Percentiles rank a stretch among this genome's conserved stretches.
These are phyloP conservation scores for Trifolium dubium DNA, from an alignment of 306 rosid genomes.

Conservation along the genomic window DNA sequence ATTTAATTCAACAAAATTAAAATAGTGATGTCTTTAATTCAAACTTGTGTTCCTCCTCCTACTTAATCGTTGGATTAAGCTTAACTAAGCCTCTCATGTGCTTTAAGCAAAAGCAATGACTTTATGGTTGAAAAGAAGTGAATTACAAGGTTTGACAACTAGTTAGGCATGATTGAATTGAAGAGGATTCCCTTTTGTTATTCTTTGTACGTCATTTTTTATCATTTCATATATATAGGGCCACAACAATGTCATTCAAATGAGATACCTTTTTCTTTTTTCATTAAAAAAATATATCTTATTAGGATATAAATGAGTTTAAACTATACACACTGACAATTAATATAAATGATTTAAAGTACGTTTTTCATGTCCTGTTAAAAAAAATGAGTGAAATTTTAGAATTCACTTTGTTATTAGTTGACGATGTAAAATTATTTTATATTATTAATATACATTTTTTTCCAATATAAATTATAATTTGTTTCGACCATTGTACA, in stretches of 20 bases:
- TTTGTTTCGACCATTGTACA: too few relatives aligned
- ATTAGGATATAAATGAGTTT: too few relatives aligned
- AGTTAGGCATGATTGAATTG: conserved; percentile 39
- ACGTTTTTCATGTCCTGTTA: too few relatives aligned
- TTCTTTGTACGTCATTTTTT: conserved; percentile 44
- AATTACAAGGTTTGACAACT: conserved; percentile 43
- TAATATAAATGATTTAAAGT: too few relatives aligned
- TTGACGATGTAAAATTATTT: too few relatives aligned
- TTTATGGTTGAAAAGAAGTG: conserved; percentile 54
- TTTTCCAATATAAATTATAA: too few relatives aligned
- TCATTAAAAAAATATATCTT: too few relatives aligned
- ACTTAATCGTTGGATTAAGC: conserved; percentile 37
- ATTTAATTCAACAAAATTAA: conserved; percentile 33
- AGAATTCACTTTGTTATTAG: too few relatives aligned
- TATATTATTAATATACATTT: too few relatives aligned
- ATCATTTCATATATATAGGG: not conserved
- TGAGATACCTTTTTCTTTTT: too few relatives aligned
- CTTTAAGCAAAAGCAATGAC: conserved; percentile 74
- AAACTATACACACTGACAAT: too few relatives aligned
- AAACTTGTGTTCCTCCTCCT: conserved; percentile 42
- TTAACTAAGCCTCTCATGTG: conserved; percentile 45
- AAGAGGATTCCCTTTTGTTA: not conserved
- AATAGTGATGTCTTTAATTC: conserved; percentile 53
- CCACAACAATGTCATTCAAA: not conserved
- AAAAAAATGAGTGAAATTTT: too few relatives aligned